Evolutionary conservation across 192 early-diverging fungal genomes (phyloP).

Genomic region (Backusella macrospora): DNA sequence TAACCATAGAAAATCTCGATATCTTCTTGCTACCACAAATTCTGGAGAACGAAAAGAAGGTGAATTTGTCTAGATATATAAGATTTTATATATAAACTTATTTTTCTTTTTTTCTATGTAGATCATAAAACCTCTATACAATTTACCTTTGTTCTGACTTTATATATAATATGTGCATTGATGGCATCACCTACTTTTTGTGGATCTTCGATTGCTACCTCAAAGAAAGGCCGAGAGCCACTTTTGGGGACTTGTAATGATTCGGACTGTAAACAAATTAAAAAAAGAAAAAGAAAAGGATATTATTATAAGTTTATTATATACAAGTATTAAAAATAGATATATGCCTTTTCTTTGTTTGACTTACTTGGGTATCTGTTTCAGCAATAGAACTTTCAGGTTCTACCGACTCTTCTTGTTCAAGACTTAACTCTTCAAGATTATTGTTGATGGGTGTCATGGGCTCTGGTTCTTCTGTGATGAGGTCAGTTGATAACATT

Average conservation of each 20-base stretch:
- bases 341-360: not conserved
- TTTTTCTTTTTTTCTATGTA: not conserved
- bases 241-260: slow-evolving; percentile 40
- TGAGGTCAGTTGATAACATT: not conserved
- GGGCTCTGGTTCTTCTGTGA: not conserved
- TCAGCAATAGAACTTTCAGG: not conserved
- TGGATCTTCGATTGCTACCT: slow-evolving; percentile 80
- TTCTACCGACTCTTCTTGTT: slow-evolving; percentile 5
- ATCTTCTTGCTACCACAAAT: slow-evolving; percentile 84
- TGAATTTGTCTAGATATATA: slow-evolving; percentile 63
- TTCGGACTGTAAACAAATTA: slow-evolving; percentile 24
- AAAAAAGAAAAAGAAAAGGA: no score
- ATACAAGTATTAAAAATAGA: not conserved
- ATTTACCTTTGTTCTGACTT: slow-evolving; percentile 74
- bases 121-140: no score
- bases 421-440: slow-evolving; percentile 6
- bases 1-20: slow-evolving; percentile 94
- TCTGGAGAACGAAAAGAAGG: slow-evolving; percentile 76
- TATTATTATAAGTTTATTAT: no score
- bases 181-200: slow-evolving; percentile 90
- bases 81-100: not conserved
- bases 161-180: slow-evolving; percentile 85
- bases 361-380: slow-evolving; percentile 13
- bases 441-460: not conserved
- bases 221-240: slow-evolving; percentile 54